phyloP scores from a whole-genome alignment of 495 filamentous ascomycete genomes.

The Podospora appendiculata region DNA sequence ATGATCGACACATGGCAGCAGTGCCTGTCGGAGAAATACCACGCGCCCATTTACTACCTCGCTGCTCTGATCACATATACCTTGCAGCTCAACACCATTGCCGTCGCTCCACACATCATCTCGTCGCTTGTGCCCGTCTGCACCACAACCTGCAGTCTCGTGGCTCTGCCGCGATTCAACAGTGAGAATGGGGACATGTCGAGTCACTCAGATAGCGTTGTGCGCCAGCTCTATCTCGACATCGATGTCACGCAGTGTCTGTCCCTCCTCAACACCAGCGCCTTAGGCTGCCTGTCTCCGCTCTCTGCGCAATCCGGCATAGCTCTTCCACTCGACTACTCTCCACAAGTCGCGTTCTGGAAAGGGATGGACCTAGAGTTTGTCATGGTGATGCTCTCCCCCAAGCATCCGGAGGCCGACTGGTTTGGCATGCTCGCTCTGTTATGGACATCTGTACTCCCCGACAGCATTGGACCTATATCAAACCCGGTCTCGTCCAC shows the following conservation, averaged over 20 bases:
- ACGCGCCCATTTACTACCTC: conserved; percentile 36
- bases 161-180: conserved; percentile 21
- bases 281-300: conserved; percentile 27
- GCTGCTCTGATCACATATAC: conserved; percentile 29
- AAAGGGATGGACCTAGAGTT: conserved; percentile 38
- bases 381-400: conserved; percentile 33
- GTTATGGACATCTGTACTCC: conserved; percentile 34
- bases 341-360: conserved; percentile 33
- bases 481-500: conserved; percentile 13
- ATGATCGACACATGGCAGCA: conserved; percentile 37
- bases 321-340: conserved; percentile 4
- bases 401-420: conserved; percentile 36
- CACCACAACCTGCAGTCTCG: conserved; percentile 22
- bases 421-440: conserved; percentile 31
- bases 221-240: conserved; percentile 16
- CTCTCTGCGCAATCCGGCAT: neutral
- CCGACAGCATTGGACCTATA: conserved; percentile 37
- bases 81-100: conserved; percentile 30
- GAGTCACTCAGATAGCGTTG: conserved; percentile 11
- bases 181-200: conserved; percentile 18
- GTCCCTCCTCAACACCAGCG: conserved; percentile 30
- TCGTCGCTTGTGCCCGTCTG: conserved; percentile 34
- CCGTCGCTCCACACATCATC: conserved; percentile 34
- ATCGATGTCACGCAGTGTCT: conserved; percentile 34
- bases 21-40: conserved; percentile 33